A percentile compares a stretch with the other conserved stretches of the same genome.
phyloP scores from a whole-genome alignment of 805 yeast species.

The Candida oleophila region DNA sequence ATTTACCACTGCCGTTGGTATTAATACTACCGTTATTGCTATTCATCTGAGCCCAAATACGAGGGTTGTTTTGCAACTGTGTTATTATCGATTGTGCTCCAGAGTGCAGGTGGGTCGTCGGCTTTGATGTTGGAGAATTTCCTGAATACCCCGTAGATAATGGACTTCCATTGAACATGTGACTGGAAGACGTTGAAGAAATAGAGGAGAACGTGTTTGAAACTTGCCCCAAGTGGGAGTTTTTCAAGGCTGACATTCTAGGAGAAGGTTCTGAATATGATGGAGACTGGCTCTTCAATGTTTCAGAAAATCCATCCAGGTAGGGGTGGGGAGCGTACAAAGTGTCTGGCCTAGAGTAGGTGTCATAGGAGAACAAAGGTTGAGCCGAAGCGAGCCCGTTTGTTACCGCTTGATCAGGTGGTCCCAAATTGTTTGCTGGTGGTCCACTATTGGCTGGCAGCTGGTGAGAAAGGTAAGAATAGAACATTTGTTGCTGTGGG shows the following conservation, averaged over 20 bases:
- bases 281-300: not conserved
- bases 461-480: not conserved
- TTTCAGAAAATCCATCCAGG: not conserved
- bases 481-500: not conserved
- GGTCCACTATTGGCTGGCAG: not conserved
- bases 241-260: constrained; percentile 10
- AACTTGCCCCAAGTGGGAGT: constrained; percentile 8
- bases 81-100: not conserved
- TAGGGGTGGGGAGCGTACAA: not conserved
- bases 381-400: not conserved
- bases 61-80: not conserved
- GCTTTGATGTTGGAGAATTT: not conserved
- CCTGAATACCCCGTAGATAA: not conserved
- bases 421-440: not conserved
- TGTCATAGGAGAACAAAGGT: not conserved
- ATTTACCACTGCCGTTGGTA: not conserved
- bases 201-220: not conserved
- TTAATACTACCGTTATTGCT: not conserved
- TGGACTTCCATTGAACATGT: not conserved
- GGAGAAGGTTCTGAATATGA: constrained; percentile 4
- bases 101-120: not conserved
- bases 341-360: not conserved
- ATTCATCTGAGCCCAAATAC: not conserved
- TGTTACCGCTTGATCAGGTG: not conserved
- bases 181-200: not conserved